Base-by-base conservation (phyloP, 2,329 filamentous ascomycete species). In the Penicillium oxalicum region DNA sequence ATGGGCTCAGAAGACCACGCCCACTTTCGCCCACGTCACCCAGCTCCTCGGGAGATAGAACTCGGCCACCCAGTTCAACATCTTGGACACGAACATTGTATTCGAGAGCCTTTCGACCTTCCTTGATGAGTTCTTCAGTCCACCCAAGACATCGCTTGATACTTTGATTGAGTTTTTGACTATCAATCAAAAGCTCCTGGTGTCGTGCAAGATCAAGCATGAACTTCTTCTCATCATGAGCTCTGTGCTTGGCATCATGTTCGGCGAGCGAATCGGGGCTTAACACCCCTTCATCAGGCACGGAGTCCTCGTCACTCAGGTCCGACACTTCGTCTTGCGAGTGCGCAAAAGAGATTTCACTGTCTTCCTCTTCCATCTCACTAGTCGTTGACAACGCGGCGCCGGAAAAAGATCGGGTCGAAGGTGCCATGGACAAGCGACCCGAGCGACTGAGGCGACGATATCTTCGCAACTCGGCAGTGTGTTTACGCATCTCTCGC, bases 121-220 rank as follows among this genome's bases (percentile, higher is more conserved):
- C 90, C 42, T 81, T 84, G 66, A 98, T 95, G 39, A 98, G 78
- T 54, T 87, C 84, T 64, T 98, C 91, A 0, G 91, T 94, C 80
- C 88, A 91, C 56, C 84, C 83, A 32, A 96, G 77, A 67, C 93
- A 98, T 41, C 88, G 80, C 67, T 89, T 94, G 40, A 98, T 79
- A 66, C 88, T 95, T 66, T 94, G 88, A 64, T 96, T 97, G 76
- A 97, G 90, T 72, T 90, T 94, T 63, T 96, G 90, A 57, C 87
- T 93, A 65, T 95, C 91, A 35, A 90, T 75, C 7, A 98, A 79
- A 1, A 97, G 75, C 62, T 95, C 86, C 57, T 90, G 88, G 66
- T 98, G 93, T 64, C 91, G 91, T 3, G 84, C 80, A 0, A 98
- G 77, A 67, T 98, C 93, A 4, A 90, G 77, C 58, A 86, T 81